phyloP scores from a whole-genome alignment of 148 eudicot species.

The Persicaria maculosa region DNA sequence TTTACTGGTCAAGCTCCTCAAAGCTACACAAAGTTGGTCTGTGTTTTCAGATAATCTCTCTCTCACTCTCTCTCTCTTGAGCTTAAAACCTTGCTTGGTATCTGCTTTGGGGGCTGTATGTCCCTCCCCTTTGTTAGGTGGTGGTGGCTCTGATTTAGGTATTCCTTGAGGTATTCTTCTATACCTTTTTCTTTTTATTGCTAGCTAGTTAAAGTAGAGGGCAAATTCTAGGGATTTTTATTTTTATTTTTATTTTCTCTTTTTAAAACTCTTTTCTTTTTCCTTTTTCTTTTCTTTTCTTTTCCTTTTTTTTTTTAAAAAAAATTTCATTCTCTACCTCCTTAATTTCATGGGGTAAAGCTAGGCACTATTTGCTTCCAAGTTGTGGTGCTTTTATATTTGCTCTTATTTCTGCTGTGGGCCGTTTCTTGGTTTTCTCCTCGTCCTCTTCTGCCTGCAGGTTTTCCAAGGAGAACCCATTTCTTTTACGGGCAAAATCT shows the following conservation, averaged over 20 bases:
- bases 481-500: not conserved
- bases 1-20: not conserved
- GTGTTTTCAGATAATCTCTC: not conserved
- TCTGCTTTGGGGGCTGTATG: no score
- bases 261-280: constrained; percentile 4
- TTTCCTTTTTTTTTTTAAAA: constrained; percentile 13
- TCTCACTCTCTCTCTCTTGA: not conserved
- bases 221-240: constrained; percentile 39
- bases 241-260: not conserved
- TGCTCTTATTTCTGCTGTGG: not conserved
- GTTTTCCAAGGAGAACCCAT: not conserved
- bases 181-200: constrained; percentile 42
- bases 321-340: not conserved
- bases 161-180: not conserved
- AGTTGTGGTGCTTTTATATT: not conserved
- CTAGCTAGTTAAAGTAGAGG: constrained; percentile 51
- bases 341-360: not conserved
- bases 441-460: not conserved
- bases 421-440: not conserved
- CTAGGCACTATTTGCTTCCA: not conserved
- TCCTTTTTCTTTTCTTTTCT: constrained; percentile 17
- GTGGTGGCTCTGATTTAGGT: not conserved
- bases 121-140: no score
- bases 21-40: not conserved
- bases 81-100: not conserved